Evolutionary conservation across 768 basidiomycete genomes (phyloP).

Genomic region (Chlorophyllum brunneum): DNA sequence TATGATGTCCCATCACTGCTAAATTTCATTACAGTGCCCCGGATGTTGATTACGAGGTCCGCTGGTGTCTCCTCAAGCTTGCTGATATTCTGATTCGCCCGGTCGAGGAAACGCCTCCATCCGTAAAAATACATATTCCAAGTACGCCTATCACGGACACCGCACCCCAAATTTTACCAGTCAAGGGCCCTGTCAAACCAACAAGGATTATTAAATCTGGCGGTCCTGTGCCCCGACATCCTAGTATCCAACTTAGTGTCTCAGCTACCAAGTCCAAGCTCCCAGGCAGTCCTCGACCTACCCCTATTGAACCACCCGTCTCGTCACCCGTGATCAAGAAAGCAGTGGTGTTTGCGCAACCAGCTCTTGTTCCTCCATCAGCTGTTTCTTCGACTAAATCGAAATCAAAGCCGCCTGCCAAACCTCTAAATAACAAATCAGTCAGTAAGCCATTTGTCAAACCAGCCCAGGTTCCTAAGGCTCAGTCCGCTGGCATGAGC

Average conservation of each 20-base stretch:
- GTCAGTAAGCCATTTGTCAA: conserved; percentile 26
- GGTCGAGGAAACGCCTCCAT: conserved; percentile 79
- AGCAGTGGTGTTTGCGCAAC: conserved; percentile 34
- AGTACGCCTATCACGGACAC: conserved; percentile 66
- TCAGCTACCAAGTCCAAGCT: conserved; percentile 57
- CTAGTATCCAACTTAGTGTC: conserved; percentile 33
- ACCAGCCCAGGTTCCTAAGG: conserved; percentile 56
- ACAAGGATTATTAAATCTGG: conserved; percentile 33
- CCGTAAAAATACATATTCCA: conserved; percentile 78
- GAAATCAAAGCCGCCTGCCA: conserved; percentile 21
- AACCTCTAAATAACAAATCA: conserved; percentile 18
- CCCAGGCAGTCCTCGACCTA: conserved; percentile 31
- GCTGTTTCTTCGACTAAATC: conserved; percentile 18
- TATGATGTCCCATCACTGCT: conserved; percentile 10
- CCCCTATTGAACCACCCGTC: conserved; percentile 26
- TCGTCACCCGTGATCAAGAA: conserved; percentile 26
- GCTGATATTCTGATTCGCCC: conserved; percentile 86
- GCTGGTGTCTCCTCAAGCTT: conserved; percentile 88
- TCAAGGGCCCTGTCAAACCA: conserved; percentile 48
- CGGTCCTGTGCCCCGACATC: conserved; percentile 36
- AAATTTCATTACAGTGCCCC: conserved; percentile 46
- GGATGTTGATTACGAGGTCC: conserved; percentile 81
- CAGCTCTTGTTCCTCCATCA: conserved; percentile 21
- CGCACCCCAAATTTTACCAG: conserved; percentile 49
- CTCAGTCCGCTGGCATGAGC: conserved; percentile 74